Conservation (phyloP, 2,329 filamentous ascomycete species). For the Diaporthe sp. region DNA sequence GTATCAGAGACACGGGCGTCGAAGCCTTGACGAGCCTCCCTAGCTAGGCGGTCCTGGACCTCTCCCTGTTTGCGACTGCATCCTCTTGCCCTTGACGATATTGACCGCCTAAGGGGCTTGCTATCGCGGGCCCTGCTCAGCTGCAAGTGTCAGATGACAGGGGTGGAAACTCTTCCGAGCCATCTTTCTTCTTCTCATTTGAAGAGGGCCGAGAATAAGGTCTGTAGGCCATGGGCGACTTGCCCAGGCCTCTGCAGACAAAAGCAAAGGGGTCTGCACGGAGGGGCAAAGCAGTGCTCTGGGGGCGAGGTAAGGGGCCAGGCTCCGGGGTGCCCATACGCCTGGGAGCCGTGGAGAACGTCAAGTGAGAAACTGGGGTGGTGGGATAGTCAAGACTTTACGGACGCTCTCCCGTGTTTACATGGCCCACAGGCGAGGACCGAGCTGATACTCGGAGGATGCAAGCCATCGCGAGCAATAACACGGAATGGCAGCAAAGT, state of each 20-base stretch:
- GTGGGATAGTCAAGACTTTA: conserved; percentile 15
- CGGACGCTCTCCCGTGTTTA: conserved; percentile 17
- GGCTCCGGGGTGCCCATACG: background rate
- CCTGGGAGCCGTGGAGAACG: background rate
- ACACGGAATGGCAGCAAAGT: conserved; percentile 29
- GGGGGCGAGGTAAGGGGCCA: conserved; percentile 25
- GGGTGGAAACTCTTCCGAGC: conserved; percentile 21
- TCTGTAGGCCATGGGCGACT: background rate
- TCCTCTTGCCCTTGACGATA: conserved; percentile 12
- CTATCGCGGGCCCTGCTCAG: conserved; percentile 28
- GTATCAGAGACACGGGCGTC: conserved; percentile 40
- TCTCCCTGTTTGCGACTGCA: conserved; percentile 39
- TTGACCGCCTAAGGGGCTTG: conserved; percentile 23
- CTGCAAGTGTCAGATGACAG: conserved; percentile 34
- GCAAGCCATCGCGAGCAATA: conserved; percentile 28
- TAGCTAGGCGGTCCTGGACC: conserved; percentile 32
- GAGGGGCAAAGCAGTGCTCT: conserved; percentile 22
- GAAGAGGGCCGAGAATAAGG: background rate
- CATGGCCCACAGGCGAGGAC: conserved; percentile 20
- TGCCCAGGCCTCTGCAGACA: conserved; percentile 24
- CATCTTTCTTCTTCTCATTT: conserved; percentile 26
- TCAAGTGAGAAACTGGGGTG: conserved; percentile 13
- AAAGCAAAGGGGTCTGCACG: conserved; percentile 35
- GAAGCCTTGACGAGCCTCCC: conserved; percentile 36
- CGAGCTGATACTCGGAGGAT: conserved; percentile 17